Evolutionary conservation across 78 protist species (phyloP).

Genomic region (Isochrysis galbana): DNA sequence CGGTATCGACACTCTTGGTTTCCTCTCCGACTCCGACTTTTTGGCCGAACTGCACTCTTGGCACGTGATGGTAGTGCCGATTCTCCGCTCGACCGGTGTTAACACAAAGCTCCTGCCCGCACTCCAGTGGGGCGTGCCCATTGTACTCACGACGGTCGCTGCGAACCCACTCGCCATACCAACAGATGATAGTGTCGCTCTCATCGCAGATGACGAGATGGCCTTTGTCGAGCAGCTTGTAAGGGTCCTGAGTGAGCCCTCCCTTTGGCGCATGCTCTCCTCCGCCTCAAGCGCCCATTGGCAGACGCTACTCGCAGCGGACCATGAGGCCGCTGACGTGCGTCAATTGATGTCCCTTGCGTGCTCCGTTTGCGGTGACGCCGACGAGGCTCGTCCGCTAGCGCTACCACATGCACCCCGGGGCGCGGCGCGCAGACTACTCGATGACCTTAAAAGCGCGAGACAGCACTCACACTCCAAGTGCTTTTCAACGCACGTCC

Average conservation of each 20-base stretch:
- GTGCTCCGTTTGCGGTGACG: background rate
- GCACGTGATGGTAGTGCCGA: constrained; percentile 4
- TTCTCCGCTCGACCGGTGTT: constrained; percentile 13
- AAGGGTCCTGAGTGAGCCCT: background rate
- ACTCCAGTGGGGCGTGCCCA: background rate
- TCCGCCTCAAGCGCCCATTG: background rate
- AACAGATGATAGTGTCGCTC: background rate
- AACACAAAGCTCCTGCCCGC: constrained; percentile 3
- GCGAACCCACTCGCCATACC: background rate
- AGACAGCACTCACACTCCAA: background rate
- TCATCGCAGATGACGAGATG: background rate
- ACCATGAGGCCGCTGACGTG: background rate
- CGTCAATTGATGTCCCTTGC: background rate
- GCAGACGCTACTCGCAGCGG: background rate
- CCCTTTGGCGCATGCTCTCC: background rate
- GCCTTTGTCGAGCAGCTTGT: background rate
- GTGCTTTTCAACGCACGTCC: background rate
- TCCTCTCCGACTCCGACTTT: background rate
- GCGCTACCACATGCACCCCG: background rate
- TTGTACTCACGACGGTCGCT: background rate
- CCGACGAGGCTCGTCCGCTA: background rate
- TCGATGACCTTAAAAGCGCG: background rate
- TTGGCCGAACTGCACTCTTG: background rate
- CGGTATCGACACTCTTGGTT: background rate
- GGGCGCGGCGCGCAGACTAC: background rate